Conservation (phyloP, 139 green algal genomes). For the Chlamydomonas sp. region DNA sequence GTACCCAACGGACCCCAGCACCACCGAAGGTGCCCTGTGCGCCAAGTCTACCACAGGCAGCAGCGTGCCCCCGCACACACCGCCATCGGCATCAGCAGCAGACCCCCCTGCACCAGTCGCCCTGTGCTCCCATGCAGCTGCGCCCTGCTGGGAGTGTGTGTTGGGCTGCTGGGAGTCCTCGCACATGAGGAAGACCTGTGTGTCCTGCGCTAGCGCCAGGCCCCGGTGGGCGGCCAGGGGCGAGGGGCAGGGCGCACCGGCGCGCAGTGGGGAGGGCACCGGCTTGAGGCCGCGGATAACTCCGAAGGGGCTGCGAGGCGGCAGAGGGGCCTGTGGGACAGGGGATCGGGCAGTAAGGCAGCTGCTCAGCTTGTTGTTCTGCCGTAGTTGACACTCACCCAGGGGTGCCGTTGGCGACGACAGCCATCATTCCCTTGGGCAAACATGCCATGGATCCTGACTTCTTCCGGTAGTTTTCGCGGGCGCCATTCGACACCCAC, state of each 20-base stretch:
- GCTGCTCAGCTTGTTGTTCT: too few species aligned
- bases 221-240: background rate
- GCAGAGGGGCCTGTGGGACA: background rate
- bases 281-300: slow-evolving; percentile 10
- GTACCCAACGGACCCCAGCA: background rate
- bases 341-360: too few species aligned
- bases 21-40: background rate
- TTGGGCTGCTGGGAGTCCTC: background rate
- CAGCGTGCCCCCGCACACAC: background rate
- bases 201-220: background rate
- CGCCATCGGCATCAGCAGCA: background rate
- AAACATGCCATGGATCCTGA: too few species aligned
- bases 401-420: too few species aligned
- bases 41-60: slow-evolving; percentile 10
- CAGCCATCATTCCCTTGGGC: too few species aligned
- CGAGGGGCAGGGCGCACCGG: background rate
- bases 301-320: background rate
- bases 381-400: too few species aligned
- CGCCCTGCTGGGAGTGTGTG: slow-evolving; percentile 3
- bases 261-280: background rate
- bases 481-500: background rate
- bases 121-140: background rate
- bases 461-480: too few species aligned
- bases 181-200: slow-evolving; percentile 3
- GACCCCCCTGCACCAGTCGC: background rate